A percentile compares a stretch with the other conserved stretches of the same genome.
These are phyloP conservation scores for Aristolochia californica DNA, from an alignment of 164 flowering plant genomes.

Conservation along the genomic window DNA sequence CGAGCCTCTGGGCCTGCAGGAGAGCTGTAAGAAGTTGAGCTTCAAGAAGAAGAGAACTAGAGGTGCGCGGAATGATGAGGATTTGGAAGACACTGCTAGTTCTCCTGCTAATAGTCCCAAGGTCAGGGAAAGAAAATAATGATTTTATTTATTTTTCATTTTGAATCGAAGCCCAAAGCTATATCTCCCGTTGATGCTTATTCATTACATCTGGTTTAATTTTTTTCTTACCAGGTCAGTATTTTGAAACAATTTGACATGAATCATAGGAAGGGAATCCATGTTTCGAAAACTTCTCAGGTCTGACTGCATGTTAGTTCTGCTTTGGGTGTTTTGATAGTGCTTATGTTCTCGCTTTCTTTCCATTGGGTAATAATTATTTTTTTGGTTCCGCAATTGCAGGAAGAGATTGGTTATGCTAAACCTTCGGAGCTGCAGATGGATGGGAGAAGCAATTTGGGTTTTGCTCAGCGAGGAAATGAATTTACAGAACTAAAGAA, in stretches of 20 bases:
- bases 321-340: too few species aligned
- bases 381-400: conserved; percentile 13
- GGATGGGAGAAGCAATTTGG: conserved; percentile 16
- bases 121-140: too few species aligned
- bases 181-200: too few species aligned
- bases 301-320: too few species aligned
- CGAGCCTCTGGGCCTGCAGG: neutral
- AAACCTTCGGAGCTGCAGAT: conserved; percentile 7
- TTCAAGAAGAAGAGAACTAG: conserved; percentile 27
- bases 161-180: too few species aligned
- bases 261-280: conserved; percentile 15
- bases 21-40: conserved; percentile 15
- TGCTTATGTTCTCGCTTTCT: too few species aligned
- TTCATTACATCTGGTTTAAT: too few species aligned
- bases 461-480: conserved; percentile 10
- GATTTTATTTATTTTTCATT: too few species aligned
- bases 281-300: conserved; percentile 5
- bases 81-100: conserved; percentile 56
- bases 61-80: conserved; percentile 24
- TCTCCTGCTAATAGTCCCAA: conserved; percentile 55
- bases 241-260: conserved; percentile 13
- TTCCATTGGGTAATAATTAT: too few species aligned
- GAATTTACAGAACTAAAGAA: conserved; percentile 19
- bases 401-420: conserved; percentile 14
- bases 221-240: conserved; percentile 19